Base-by-base conservation (phyloP, 768 basidiomycete species). In the Naematelia encephala region DNA sequence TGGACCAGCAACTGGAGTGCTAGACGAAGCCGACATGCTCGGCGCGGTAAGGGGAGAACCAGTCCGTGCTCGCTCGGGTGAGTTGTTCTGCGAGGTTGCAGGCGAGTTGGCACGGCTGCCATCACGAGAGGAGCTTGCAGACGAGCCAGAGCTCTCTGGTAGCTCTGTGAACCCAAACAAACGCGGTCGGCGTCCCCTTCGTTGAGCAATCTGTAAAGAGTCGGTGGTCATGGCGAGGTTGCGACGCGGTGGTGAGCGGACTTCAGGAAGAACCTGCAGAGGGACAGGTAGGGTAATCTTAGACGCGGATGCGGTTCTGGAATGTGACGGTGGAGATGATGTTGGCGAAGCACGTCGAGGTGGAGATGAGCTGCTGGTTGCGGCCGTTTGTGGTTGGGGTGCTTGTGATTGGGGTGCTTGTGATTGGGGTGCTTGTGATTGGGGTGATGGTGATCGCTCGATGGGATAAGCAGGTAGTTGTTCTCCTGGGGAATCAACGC, bases 81-180 rank as follows among this genome's bases (percentile, higher is more conserved):
- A 49, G 52, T 43, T 39, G 57, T 58, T 25, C 50, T 51, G 19
- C 53, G 62, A 51, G 16, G 34, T 39, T 8, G 66, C 69, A 4
- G 69, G 72, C 5, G 65, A 68, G 19, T 60, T 65, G 5, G 54
- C 60, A 2, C 63, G 51, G 1, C 66, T 69, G 28, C 59, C 62
- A 14, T 51, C 54, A 4, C 57, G 63, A 1, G 67, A 69, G 21
- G 47, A 51, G 34, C 30, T 47, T 3, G 56, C 48, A 3, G 56
- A 60, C 44, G 53, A 56, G 39, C 47, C 45, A 3, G 56, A 43
- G 23, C 59, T 57, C 2, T 69, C 73, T n/a, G 60, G 53, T 51
- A 77, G 58, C 42, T 75, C 75, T 5, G 75, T 77, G 57, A 75
- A 77, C 12, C 75, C 75, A 47, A 74, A 75, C 22, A 77, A 56